These are phyloP conservation scores for Trametes maxima DNA, from an alignment of 768 basidiomycete species.

Conservation along the genomic window DNA sequence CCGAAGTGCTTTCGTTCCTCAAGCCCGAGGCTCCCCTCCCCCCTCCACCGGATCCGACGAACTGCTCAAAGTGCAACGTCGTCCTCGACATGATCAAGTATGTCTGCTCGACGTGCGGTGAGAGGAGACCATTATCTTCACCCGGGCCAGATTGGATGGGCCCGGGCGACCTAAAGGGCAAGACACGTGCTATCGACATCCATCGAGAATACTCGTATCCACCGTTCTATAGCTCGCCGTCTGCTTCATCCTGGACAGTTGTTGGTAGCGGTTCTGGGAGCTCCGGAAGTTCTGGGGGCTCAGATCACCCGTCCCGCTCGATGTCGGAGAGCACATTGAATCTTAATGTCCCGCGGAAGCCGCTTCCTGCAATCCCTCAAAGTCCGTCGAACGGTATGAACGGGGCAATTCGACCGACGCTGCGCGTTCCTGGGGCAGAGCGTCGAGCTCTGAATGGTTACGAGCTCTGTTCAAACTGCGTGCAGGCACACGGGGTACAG, in stretches of 20 bases:
- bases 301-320: slow-evolving; percentile 15
- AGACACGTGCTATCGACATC: slow-evolving; percentile 42
- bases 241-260: slow-evolving; percentile 32
- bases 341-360: not conserved
- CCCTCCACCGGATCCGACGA: slow-evolving; percentile 67
- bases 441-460: slow-evolving; percentile 50
- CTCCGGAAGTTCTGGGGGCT: slow-evolving; percentile 12
- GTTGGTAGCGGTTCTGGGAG: slow-evolving; percentile 19
- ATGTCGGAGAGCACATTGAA: slow-evolving; percentile 17
- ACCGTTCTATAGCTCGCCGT: slow-evolving; percentile 14
- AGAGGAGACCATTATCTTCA: slow-evolving; percentile 53
- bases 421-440: slow-evolving; percentile 8
- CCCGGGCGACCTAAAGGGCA: slow-evolving; percentile 45
- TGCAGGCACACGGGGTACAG: slow-evolving; percentile 74
- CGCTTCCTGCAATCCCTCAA: not conserved
- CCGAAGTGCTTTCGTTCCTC: slow-evolving; percentile 49
- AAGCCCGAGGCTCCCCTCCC: slow-evolving; percentile 56
- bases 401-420: slow-evolving; percentile 3
- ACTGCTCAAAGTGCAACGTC: slow-evolving; percentile 81
- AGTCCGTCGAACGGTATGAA: not conserved
- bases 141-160: slow-evolving; percentile 22
- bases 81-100: slow-evolving; percentile 84
- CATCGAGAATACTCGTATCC: slow-evolving; percentile 27
- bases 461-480: slow-evolving; percentile 82
- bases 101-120: slow-evolving; percentile 86